Percentiles rank a stretch among this genome's conserved stretches.
phyloP scores from a whole-genome alignment of 2,329 filamentous ascomycete genomes.

The Colletotrichum chrysophilum region DNA sequence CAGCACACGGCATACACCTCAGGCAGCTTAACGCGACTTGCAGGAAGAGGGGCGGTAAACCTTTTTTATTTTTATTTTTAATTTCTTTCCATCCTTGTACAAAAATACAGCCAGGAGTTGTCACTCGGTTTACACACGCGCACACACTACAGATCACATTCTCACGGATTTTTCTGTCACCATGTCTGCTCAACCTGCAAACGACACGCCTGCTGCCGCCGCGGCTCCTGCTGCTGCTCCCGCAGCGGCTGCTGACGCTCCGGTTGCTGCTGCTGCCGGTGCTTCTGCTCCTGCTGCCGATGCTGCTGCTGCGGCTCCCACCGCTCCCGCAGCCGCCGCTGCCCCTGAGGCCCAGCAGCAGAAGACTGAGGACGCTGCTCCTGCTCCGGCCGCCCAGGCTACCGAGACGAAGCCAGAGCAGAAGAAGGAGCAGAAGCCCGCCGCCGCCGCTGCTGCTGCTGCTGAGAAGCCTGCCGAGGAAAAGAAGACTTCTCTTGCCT shows the following conservation, averaged over 20 bases:
- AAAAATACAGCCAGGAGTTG: background rate
- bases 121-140: background rate
- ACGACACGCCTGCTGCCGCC: slow-evolving; percentile 20
- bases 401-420: background rate
- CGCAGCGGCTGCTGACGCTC: background rate
- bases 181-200: slow-evolving; percentile 33
- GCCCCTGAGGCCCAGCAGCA: slow-evolving; percentile 16
- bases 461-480: slow-evolving; percentile 18
- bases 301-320: slow-evolving; percentile 1
- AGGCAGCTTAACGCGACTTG: background rate
- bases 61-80: background rate
- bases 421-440: slow-evolving; percentile 32
- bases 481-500: slow-evolving; percentile 47
- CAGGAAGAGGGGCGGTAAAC: slow-evolving; percentile 6
- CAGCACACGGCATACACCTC: background rate
- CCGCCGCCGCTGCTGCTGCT: background rate
- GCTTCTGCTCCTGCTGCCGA: background rate
- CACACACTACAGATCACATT: background rate
- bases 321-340: slow-evolving; percentile 27
- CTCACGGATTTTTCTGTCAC: background rate
- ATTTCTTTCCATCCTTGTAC: background rate
- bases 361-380: slow-evolving; percentile 2
- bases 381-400: slow-evolving; percentile 27
- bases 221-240: slow-evolving; percentile 4
- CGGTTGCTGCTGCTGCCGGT: slow-evolving; percentile 19